Evolutionary conservation across 371 early-diverging fungal species (phyloP).

Genomic region (Mucor racemosus): DNA sequence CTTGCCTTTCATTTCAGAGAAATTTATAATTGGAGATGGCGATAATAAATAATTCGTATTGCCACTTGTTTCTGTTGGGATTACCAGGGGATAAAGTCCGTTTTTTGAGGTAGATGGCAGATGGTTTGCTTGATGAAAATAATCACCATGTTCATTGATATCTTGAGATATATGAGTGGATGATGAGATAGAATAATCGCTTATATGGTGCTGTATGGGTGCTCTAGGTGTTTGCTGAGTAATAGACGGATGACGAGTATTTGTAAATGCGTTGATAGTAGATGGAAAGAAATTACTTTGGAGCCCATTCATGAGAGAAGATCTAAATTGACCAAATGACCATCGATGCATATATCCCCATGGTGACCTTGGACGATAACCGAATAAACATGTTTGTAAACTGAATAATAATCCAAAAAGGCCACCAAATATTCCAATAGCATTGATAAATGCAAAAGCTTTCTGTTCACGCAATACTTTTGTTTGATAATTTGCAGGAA

Average conservation of each 20-base stretch:
- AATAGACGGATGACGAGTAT: neutral
- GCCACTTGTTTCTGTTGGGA: neutral
- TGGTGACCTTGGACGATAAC: slow-evolving; percentile 29
- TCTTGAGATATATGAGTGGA: neutral
- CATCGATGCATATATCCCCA: slow-evolving; percentile 34
- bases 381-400: slow-evolving; percentile 27
- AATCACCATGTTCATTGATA: neutral
- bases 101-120: neutral
- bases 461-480: slow-evolving; percentile 21
- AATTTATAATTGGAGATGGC: neutral
- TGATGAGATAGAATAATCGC: neutral
- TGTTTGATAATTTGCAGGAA: slow-evolving; percentile 15
- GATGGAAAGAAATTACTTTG: slow-evolving; percentile 23
- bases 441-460: slow-evolving; percentile 27
- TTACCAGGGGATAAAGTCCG: neutral
- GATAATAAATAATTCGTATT: slow-evolving; percentile 5
- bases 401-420: slow-evolving; percentile 22
- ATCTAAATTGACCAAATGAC: slow-evolving; percentile 31
- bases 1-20: neutral
- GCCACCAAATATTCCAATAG: slow-evolving; percentile 29
- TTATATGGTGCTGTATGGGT: neutral
- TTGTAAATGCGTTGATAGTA: neutral
- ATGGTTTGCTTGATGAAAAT: neutral
- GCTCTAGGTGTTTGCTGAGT: neutral
- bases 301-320: slow-evolving; percentile 21